Evolutionary conservation across 2,329 filamentous ascomycete species (phyloP), one percentile per base, ranked within the genome.

Genomic region (Trichoderma semiorbis): DNA sequence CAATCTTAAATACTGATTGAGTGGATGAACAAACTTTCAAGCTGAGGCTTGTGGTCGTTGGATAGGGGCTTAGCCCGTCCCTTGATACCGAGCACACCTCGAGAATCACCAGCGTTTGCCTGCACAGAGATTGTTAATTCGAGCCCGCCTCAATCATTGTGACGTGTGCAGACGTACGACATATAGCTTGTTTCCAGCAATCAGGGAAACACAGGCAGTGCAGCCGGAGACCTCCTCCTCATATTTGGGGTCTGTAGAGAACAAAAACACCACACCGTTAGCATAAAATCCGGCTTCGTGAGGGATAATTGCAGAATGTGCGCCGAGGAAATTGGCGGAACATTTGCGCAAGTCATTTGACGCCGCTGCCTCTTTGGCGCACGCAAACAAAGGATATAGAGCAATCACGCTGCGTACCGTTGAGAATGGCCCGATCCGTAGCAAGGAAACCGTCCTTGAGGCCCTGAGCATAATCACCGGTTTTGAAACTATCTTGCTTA

Each of bases 41-140:
- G 98, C 82, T 98, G 95, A 55, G 96, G 96, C 85, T 99, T 99
- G 87, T 99, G 96, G 82, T 99, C 96, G 80, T 97, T 97, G n/a
- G 96, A 99, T 73, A 99, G 87, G 67, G 96, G 96, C 85, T 98
- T 99, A 76, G 96, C 96, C 78, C 96, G 90, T 75, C 96, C 96
- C 85, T 98, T 99, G 79, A 99, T 94, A 78, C 96, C 96, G 75
- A 99, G 85, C 30, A 99, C 96, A 79, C 92, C 93, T 85, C 96
- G 91, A 74, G 96, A 99, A 82, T 99, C 96, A 80, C 96, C 96
- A 74, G 96, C 94, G 81, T 99, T 99, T 79, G 94, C 96, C 96
- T 99, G 47, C 7, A 18, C 10, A 14, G 4, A 21, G n/a, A 26
- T 32, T 5, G 26, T 73, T 63, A 73, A 53, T 30, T 55, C 30